These are phyloP conservation scores for Halophytophthora batemanensis DNA, from an alignment of 352 stramenopile genomes.

Conservation along the genomic window DNA sequence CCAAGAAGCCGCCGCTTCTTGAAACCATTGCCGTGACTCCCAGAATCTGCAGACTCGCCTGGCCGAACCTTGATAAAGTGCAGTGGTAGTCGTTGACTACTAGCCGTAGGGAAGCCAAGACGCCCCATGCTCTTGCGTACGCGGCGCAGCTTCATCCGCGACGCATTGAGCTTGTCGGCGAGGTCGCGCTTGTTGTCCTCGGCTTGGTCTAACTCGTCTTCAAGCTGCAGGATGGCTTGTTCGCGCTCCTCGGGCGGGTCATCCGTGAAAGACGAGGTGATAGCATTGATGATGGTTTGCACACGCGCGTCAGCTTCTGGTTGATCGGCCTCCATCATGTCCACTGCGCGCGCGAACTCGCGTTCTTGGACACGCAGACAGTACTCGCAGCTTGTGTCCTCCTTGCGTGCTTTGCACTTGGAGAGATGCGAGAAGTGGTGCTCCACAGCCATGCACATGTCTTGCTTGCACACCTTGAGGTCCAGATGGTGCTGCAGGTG, in stretches of 20 bases:
- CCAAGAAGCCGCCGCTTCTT: slow-evolving; percentile 28
- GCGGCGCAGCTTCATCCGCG: slow-evolving; percentile 25
- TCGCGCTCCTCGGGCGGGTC: slow-evolving; percentile 36
- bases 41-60: slow-evolving; percentile 7
- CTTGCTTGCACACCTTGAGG: slow-evolving; percentile 46
- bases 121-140: slow-evolving; percentile 38
- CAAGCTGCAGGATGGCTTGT: slow-evolving; percentile 41
- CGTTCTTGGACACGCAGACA: slow-evolving; percentile 53
- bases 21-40: slow-evolving; percentile 3
- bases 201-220: slow-evolving; percentile 59
- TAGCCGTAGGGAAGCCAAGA: slow-evolving; percentile 14
- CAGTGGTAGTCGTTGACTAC: slow-evolving; percentile 25
- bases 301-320: slow-evolving; percentile 50
- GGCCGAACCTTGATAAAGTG: slow-evolving; percentile 41
- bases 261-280: slow-evolving; percentile 40
- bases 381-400: slow-evolving; percentile 46
- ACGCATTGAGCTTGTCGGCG: slow-evolving; percentile 31
- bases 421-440: slow-evolving; percentile 60
- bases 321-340: slow-evolving; percentile 50
- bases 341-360: slow-evolving; percentile 37
- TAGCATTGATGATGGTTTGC: slow-evolving; percentile 48
- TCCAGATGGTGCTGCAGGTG: slow-evolving; percentile 64
- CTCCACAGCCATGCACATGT: slow-evolving; percentile 52
- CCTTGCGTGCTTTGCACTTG: slow-evolving; percentile 33
- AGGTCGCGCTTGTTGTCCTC: slow-evolving; percentile 51